Evolutionary conservation across 257 asterid species (phyloP), one percentile per base, ranked within the genome.

Genomic region (Forsythia suspensa): DNA sequence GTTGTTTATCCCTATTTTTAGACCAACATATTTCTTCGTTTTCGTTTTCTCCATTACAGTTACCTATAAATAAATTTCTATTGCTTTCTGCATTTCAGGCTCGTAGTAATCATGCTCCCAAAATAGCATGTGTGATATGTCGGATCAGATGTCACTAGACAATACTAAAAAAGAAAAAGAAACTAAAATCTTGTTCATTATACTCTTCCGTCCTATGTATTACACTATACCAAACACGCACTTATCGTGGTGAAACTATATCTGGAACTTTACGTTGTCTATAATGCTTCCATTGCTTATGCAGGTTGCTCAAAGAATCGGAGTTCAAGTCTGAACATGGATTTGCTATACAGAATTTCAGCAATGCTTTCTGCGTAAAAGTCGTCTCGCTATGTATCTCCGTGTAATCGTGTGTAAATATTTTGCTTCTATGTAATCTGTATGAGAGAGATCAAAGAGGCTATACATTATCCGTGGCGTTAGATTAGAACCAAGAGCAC

Each of bases 251-350:
- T 55, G 21, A 55, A 55, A n/a, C 7, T n/a, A 55, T 16, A 16
- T 15, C 7, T 55, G 65, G 24, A 55, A 55, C 29, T 5, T 16
- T 18, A 16, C 29, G 5, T n/a, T 6, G 29, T 21, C 16, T 63
- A 29, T 63, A 21, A 21, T 24, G 40, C 16, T 63, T 63, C 70
- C 37, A 63, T 63, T 63, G 18, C 40, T 8, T 63, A 71, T 83
- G 83, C 94, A 96, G 98, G 97, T 94, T 85, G 97, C 98, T 71
- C 89, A 89, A 76, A 90, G 97, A 82, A 94, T 96, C 59, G 98
- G 99, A 70, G 88, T 96, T 74, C 84, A 83, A 73, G 95, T 96
- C 44, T 94, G 88, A 92, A 71, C 65, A 71, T 68, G 80, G 16
- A 57, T 70, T 69, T 44, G 4, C 13, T 1, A 3, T 41, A 0